These are phyloP conservation scores for Zizania latifolia DNA, from an alignment of 176 grass and related monocot genomes.

Conservation along the genomic window DNA sequence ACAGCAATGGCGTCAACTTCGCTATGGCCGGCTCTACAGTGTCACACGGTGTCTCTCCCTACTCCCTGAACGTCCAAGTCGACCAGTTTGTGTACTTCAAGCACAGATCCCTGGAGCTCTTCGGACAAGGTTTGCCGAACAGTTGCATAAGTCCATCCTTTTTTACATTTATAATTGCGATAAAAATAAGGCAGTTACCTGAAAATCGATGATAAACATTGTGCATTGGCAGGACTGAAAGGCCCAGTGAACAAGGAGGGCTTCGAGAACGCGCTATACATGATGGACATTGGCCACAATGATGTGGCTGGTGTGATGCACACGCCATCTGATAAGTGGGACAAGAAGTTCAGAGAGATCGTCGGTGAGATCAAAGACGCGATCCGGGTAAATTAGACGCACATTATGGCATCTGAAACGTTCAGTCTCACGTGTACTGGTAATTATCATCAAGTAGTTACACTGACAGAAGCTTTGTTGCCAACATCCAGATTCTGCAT, in stretches of 20 bases:
- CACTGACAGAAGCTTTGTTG: constrained; percentile 2
- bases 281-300: constrained; percentile 83
- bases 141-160: background rate
- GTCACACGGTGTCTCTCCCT: constrained; percentile 33
- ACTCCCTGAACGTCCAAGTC: constrained; percentile 63
- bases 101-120: constrained; percentile 62
- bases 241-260: constrained; percentile 49
- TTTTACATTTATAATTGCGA: background rate
- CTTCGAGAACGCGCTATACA: constrained; percentile 67
- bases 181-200: background rate
- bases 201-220: background rate
- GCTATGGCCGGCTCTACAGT: constrained; percentile 61
- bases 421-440: background rate
- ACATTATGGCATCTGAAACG: background rate
- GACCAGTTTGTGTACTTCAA: constrained; percentile 82
- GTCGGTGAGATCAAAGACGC: constrained; percentile 45
- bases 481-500: constrained; percentile 48
- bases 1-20: constrained; percentile 83
- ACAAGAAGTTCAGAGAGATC: constrained; percentile 32
- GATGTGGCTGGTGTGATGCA: constrained; percentile 45
- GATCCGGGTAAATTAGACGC: constrained; percentile 28
- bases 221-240: constrained; percentile 37
- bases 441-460: background rate
- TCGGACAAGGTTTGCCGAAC: constrained; percentile 29
- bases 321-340: constrained; percentile 32